Base-by-base conservation (phyloP, 1,284 basidiomycete species). In the Tausonia pullulans region DNA sequence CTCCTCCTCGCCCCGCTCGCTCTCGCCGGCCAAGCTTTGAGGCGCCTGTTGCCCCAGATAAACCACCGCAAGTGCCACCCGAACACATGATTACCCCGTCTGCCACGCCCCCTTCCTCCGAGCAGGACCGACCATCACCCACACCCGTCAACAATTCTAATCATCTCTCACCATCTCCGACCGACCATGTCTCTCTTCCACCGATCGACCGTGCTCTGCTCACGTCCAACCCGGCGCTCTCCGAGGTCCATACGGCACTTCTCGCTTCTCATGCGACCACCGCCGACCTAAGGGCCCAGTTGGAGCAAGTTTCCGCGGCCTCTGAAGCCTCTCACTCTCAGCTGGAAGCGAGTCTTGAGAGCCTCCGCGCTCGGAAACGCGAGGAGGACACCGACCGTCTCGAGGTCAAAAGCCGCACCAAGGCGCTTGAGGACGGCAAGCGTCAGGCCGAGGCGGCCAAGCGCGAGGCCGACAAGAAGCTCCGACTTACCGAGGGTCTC, bases 391-490 rank as follows among this genome's bases (percentile, higher is more conserved):
- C 80, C 3, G 82, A 83, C 41, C 83, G 89, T 62, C 77, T 82
- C 43, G 90, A 96, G 72, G 78, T 90, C 64, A 94, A 92, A 74
- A 75, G 82, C 27, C 84, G 86, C 61, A 88, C 88, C 61, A 94
- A 94, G 75, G 76, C 80, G 0, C 79, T 96, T 6, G 94, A 98
- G 71, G 94, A 98, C 72, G 81, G 84, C 66, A 90, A 88, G 76
- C 85, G 94, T 51, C 79, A 80, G 57, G 89, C 92, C 5, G 94
- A 97, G 74, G 79, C 82, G 60, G 77, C 80, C 61, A 87, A 85
- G 72, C 81, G 86, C 57, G 92, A 97, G 51, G 89, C 87, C 2
- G 94, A 97, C 76, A 91, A 90, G 78, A 86, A 86, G 69, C 79
- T 95, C 65, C 87, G 86, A 70, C 79, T 81, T 14, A 84, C 84